Percentiles rank a stretch among this genome's conserved stretches.
These are phyloP conservation scores for Plectosphaerella plurivora DNA, from an alignment of 2,329 filamentous ascomycete genomes.

Conservation along the genomic window DNA sequence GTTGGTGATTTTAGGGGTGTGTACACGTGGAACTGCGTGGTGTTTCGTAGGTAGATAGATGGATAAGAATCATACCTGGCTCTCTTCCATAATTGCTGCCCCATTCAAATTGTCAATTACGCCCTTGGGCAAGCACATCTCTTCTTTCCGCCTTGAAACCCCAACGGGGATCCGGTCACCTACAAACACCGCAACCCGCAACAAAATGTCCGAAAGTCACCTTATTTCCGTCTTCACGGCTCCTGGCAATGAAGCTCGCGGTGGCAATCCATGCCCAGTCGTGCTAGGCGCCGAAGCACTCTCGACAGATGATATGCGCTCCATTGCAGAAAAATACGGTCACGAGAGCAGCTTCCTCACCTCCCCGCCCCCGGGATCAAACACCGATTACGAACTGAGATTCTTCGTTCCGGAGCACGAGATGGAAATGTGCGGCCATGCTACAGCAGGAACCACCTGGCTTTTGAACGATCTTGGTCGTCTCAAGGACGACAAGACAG, in stretches of 20 bases:
- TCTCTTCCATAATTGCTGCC: no score
- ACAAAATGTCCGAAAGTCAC: background rate
- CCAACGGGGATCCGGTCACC: background rate
- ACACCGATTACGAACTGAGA: background rate
- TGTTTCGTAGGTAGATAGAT: no score
- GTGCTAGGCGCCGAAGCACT: background rate
- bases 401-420: background rate
- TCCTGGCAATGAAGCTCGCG: background rate
- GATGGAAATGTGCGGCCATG: conserved; percentile 1
- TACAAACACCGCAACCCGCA: background rate
- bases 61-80: no score
- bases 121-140: background rate
- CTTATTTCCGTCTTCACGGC: background rate
- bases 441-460: background rate
- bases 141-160: background rate
- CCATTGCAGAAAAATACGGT: background rate
- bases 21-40: no score
- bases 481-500: background rate
- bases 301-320: background rate
- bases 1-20: background rate
- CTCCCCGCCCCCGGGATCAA: background rate
- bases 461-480: background rate
- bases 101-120: background rate
- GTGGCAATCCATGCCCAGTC: background rate
- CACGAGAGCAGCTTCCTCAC: background rate